phyloP scores from a whole-genome alignment of 2,329 filamentous ascomycete species.

The Stemphylium vesicarium region DNA sequence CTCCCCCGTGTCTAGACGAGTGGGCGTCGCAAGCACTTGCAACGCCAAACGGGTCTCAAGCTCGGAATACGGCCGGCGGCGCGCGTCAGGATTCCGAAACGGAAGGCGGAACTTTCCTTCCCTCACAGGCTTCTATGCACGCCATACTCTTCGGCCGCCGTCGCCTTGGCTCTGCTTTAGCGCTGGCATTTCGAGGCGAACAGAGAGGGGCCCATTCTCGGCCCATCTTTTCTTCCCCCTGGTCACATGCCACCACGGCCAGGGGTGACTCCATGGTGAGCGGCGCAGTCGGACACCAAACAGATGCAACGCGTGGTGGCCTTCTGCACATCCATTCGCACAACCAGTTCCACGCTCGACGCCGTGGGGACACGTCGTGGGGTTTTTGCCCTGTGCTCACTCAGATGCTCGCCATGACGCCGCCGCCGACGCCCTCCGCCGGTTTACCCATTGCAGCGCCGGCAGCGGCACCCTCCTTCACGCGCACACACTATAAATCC shows the following conservation, averaged over 20 bases:
- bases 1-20: neutral
- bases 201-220: constrained; percentile 3
- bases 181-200: constrained; percentile 5
- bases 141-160: constrained; percentile 1
- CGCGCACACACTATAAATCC: constrained; percentile 6
- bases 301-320: constrained; percentile 17
- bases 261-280: neutral
- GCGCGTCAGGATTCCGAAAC: constrained; percentile 5
- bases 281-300: constrained; percentile 6
- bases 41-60: constrained; percentile 2
- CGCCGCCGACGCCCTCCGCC: constrained; percentile 1
- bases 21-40: constrained; percentile 10
- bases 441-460: neutral
- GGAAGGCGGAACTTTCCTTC: constrained; percentile 20
- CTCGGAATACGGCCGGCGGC: constrained; percentile 10
- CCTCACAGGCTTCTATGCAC: constrained; percentile 9
- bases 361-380: constrained; percentile 26
- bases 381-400: constrained; percentile 3
- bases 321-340: constrained; percentile 27
- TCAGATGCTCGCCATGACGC: neutral
- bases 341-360: constrained; percentile 13
- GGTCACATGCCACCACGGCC: constrained; percentile 16
- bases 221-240: constrained; percentile 10
- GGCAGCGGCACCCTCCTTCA: neutral
- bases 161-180: neutral